Conservation (phyloP, 768 basidiomycete species). For the Termitomyces eurrhizus region DNA sequence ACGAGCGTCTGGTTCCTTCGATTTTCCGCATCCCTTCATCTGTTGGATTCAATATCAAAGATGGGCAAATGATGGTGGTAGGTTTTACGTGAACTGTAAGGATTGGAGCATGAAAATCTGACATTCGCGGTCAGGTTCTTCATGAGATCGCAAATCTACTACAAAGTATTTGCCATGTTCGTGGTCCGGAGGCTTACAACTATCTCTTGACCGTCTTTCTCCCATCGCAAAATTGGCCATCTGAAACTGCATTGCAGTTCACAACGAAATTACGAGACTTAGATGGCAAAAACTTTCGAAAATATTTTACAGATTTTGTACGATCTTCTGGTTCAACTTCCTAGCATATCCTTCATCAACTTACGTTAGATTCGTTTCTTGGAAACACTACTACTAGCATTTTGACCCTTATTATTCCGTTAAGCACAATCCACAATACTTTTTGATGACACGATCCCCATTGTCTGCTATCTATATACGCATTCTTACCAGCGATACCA, state of each 20-base stretch:
- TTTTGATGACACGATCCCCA: constrained; percentile 6
- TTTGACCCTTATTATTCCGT: constrained; percentile 2
- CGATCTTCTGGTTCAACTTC: constrained; percentile 63
- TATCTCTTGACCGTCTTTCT: constrained; percentile 79
- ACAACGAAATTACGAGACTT: constrained; percentile 69
- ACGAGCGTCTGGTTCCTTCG: constrained; percentile 77
- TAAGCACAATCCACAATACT: constrained; percentile 1
- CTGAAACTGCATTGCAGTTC: constrained; percentile 64
- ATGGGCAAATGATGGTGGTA: constrained; percentile 83
- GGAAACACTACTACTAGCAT: constrained; percentile 12
- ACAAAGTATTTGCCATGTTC: constrained; percentile 69
- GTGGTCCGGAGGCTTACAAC: constrained; percentile 79
- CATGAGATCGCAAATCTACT: constrained; percentile 86
- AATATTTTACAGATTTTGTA: constrained; percentile 85
- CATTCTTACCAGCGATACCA: not conserved
- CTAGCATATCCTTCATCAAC: constrained; percentile 30
- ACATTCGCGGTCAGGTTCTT: constrained; percentile 54
- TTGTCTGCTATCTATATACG: not conserved
- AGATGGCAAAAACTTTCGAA: constrained; percentile 74
- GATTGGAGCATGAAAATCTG: not conserved
- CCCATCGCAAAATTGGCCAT: constrained; percentile 86
- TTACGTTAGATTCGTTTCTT: constrained; percentile 10
- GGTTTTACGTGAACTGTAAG: constrained; percentile 21
- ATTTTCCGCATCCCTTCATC: constrained; percentile 79
- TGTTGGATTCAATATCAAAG: constrained; percentile 82